These are phyloP conservation scores for Candida smagusa DNA, from an alignment of 1,139 yeast species.

Conservation along the genomic window DNA sequence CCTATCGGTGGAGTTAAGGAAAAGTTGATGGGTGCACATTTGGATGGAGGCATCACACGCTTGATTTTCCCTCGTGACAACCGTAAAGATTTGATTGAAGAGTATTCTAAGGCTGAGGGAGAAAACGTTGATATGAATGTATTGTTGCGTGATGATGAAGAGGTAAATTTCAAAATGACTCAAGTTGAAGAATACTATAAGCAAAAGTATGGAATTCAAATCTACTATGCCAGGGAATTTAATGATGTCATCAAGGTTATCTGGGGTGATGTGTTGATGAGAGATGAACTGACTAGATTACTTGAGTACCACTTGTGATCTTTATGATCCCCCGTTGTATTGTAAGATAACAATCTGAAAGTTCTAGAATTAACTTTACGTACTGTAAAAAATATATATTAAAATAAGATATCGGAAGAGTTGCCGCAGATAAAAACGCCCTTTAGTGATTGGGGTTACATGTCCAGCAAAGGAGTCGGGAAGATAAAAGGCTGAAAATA, in stretches of 20 bases:
- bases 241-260: constrained; percentile 70
- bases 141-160: constrained; percentile 36
- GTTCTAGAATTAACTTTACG: neutral
- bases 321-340: neutral
- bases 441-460: too few species aligned
- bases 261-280: constrained; percentile 51
- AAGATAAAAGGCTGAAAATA: too few species aligned
- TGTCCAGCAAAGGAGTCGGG: too few species aligned
- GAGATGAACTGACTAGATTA: constrained; percentile 28
- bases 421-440: too few species aligned
- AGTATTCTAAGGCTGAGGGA: constrained; percentile 38
- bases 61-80: constrained; percentile 71
- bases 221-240: constrained; percentile 70
- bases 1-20: constrained; percentile 92
- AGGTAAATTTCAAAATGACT: constrained; percentile 24
- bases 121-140: constrained; percentile 30
- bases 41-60: constrained; percentile 58
- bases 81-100: constrained; percentile 67
- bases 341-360: neutral
- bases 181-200: constrained; percentile 47
- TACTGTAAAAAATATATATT: neutral
- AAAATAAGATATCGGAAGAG: neutral
- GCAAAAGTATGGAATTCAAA: constrained; percentile 52
- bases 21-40: constrained; percentile 80
- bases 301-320: constrained; percentile 37